Evolutionary conservation across 495 filamentous ascomycete species (phyloP).

Genomic region (Xylaria scruposa): DNA sequence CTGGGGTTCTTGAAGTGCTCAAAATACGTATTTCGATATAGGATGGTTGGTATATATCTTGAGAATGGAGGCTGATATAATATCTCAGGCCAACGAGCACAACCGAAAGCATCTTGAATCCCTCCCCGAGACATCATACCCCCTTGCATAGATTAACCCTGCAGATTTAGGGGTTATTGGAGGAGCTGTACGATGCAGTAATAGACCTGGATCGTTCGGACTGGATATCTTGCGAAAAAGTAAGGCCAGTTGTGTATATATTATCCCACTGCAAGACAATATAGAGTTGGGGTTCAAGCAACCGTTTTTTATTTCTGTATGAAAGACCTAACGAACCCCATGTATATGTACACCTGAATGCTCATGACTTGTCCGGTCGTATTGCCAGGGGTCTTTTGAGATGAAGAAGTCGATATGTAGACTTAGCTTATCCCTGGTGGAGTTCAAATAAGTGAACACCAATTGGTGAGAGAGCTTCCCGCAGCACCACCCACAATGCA

Average conservation of each 20-base stretch:
- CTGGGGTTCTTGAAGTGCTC: neutral
- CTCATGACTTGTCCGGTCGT: neutral
- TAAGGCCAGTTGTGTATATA: conserved; percentile 40
- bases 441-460: conserved; percentile 9
- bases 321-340: neutral
- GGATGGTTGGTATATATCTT: conserved; percentile 10
- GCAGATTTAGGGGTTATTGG: neutral
- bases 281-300: conserved; percentile 28
- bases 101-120: conserved; percentile 82
- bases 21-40: conserved; percentile 3
- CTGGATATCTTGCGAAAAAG: conserved; percentile 10
- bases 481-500: conserved; percentile 7
- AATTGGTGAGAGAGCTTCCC: conserved; percentile 19
- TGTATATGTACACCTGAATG: neutral
- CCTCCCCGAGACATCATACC: conserved; percentile 78
- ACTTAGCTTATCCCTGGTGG: conserved; percentile 3
- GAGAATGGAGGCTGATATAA: conserved; percentile 24
- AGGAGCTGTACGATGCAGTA: conserved; percentile 9
- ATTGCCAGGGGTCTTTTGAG: neutral
- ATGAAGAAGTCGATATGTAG: neutral
- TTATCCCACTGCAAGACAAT: conserved; percentile 29
- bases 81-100: conserved; percentile 80
- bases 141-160: conserved; percentile 53
- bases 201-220: neutral
- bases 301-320: neutral